Evolutionary conservation across 169 alveolate species (phyloP).

Genomic region (Sarcocystis neurona): DNA sequence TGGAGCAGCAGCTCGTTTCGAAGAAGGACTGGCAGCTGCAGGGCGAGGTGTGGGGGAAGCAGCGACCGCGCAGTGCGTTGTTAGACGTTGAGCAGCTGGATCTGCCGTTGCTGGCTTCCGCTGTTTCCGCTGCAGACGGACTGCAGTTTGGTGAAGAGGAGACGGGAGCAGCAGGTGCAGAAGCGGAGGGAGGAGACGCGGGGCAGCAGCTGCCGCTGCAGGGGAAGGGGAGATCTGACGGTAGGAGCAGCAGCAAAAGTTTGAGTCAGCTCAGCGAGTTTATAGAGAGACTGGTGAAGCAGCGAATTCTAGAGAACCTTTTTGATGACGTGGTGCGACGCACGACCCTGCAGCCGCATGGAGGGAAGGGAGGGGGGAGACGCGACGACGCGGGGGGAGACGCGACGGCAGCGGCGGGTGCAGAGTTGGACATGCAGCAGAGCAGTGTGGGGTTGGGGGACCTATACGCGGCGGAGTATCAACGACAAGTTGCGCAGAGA

Average conservation of each 20-base stretch:
- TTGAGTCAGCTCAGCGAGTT: slow-evolving; percentile 33
- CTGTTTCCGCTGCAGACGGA: background rate
- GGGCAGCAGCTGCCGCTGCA: background rate
- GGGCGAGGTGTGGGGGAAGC: slow-evolving; percentile 60
- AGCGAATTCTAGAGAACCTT: slow-evolving; percentile 30
- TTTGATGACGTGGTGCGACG: slow-evolving; percentile 51
- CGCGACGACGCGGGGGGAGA: slow-evolving; percentile 35
- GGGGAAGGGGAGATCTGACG: too few species aligned
- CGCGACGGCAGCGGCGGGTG: slow-evolving; percentile 36
- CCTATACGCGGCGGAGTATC: slow-evolving; percentile 41
- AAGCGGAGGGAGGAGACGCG: background rate
- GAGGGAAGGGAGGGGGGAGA: slow-evolving; percentile 2
- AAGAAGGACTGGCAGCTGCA: slow-evolving; percentile 45
- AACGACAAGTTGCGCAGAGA: slow-evolving; percentile 29
- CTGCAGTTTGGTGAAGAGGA: slow-evolving; percentile 21
- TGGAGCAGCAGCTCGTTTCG: slow-evolving; percentile 52
- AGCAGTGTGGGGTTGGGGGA: slow-evolving; percentile 51
- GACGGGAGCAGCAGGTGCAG: slow-evolving; percentile 22
- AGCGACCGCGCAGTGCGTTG: slow-evolving; percentile 37
- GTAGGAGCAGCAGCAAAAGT: slow-evolving; percentile 2
- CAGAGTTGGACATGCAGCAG: slow-evolving; percentile 42
- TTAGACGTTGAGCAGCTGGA: slow-evolving; percentile 43
- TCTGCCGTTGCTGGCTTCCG: slow-evolving; percentile 27
- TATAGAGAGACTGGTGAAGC: slow-evolving; percentile 39
- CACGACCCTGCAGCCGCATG: slow-evolving; percentile 1